Conservation (phyloP, 164 flowering plant species). For the Aristolochia contorta region DNA sequence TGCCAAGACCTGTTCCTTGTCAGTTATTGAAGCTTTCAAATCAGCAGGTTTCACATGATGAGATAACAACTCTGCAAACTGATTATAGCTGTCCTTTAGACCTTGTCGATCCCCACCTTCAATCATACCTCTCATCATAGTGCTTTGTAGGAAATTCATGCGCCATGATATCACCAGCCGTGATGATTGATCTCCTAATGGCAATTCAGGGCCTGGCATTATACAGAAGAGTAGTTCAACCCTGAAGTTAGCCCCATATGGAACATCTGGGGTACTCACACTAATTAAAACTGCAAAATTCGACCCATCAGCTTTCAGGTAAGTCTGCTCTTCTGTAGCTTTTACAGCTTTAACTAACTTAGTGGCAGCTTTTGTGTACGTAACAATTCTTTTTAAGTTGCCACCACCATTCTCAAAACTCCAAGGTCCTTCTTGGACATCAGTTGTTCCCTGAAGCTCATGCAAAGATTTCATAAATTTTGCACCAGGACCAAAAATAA, state of each 20-base stretch:
- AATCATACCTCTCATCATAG: constrained; percentile 94
- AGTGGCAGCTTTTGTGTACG: constrained; percentile 59
- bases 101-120: constrained; percentile 88
- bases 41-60: constrained; percentile 53
- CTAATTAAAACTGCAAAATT: constrained; percentile 50
- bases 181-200: constrained; percentile 65
- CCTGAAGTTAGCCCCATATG: constrained; percentile 67
- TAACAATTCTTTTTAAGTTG: constrained; percentile 50
- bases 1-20: constrained; percentile 70
- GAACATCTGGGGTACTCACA: constrained; percentile 87
- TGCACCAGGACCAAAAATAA: constrained; percentile 68
- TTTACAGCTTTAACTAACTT: constrained; percentile 69
- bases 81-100: constrained; percentile 67
- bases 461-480: constrained; percentile 37
- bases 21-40: constrained; percentile 42
- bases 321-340: constrained; percentile 79
- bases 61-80: constrained; percentile 40
- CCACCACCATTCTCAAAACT: constrained; percentile 51
- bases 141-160: constrained; percentile 79
- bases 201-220: constrained; percentile 75
- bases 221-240: constrained; percentile 70
- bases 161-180: constrained; percentile 81
- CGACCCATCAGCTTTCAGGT: constrained; percentile 79
- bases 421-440: constrained; percentile 64
- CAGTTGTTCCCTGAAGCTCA: constrained; percentile 70